phyloP scores from a whole-genome alignment of 192 early-diverging fungal genomes.

The Allomyces arbusculus region DNA sequence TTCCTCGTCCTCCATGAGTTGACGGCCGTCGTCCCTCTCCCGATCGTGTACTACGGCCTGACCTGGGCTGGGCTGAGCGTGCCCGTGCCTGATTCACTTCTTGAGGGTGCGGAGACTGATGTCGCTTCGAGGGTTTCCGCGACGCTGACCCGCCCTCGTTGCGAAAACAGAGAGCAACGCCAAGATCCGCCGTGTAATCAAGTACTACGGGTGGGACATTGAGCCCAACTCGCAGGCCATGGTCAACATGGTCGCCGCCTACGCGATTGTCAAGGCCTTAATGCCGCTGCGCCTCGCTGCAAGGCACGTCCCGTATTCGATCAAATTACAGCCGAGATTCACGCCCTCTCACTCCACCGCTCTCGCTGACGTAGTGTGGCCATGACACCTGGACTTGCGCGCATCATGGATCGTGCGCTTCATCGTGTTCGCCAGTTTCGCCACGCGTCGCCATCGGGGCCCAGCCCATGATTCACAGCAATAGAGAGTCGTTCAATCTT shows the following conservation, averaged over 20 bases:
- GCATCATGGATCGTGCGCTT: neutral
- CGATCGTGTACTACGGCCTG: slow-evolving; percentile 21
- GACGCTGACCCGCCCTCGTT: neutral
- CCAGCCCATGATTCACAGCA: too few species aligned
- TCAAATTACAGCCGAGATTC: neutral
- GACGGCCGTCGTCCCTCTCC: slow-evolving; percentile 25
- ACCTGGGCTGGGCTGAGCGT: slow-evolving; percentile 8
- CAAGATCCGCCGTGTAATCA: neutral
- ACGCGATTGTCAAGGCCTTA: slow-evolving; percentile 22
- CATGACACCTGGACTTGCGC: neutral
- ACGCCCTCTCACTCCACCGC: neutral
- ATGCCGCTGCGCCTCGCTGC: slow-evolving; percentile 24
- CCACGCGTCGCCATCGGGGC: neutral
- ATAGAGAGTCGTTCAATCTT: neutral
- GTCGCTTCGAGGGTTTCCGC: slow-evolving; percentile 1
- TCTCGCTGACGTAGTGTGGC: neutral
- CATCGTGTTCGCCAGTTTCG: neutral
- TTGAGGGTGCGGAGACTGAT: slow-evolving; percentile 11
- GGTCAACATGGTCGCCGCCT: slow-evolving; percentile 19
- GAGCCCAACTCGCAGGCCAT: slow-evolving; percentile 7
- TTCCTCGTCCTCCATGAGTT: slow-evolving; percentile 29
- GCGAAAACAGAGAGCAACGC: neutral
- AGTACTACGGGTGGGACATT: neutral
- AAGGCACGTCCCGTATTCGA: slow-evolving; percentile 5
- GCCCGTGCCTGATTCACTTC: slow-evolving; percentile 15